Evolutionary conservation across 164 flowering plant species (phyloP), one percentile per base, ranked within the genome.

Genomic region (Houttuynia cordata): DNA sequence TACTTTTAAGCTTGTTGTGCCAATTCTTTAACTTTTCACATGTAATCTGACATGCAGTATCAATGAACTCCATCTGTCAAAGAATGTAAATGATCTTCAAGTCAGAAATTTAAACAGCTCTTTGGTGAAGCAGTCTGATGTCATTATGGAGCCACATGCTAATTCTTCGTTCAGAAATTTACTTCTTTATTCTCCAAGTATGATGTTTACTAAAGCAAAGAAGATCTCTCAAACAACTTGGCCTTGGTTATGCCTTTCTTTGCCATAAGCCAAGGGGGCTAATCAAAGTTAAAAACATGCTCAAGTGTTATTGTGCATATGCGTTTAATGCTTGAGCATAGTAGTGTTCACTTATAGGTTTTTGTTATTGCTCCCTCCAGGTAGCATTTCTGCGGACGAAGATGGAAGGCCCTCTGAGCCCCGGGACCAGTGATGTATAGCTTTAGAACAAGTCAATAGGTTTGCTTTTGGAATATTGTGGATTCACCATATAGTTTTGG

Each of bases 351-450:
- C 17, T 7, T 17, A 10, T 30, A 6, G 17, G 23, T 15, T 53
- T 69, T 22, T 56, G 54, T 25, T 51, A 24, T 60, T 40, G 50
- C 45, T 45, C 39, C 45, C 51, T 62, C 19, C 80, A 93, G 99
- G 88, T 20, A 82, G 95, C 71, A 78, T 93, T n/a, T n/a, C n/a
- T n/a, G n/a, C n/a, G n/a, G n/a, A n/a, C n/a, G n/a, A n/a, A n/a
- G n/a, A n/a, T n/a, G n/a, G n/a, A n/a, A n/a, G n/a, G n/a, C n/a
- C n/a, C n/a, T 70, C 75, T 88, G 21, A 82, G 95, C 70, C 96
- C 97, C 7, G 97, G 97, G 53, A 83, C 89, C 54, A 81, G 96
- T 67, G 96, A 93, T 94, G 99, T 93, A 79, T 21, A 23, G 30
- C 7, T 10, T 25, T 18, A 2, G 39, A 24, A 8, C 8, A 22